A percentile compares a stretch with the other conserved stretches of the same genome.
phyloP scores from a whole-genome alignment of 129 eudicot species.

The Kitagawia praeruptora region DNA sequence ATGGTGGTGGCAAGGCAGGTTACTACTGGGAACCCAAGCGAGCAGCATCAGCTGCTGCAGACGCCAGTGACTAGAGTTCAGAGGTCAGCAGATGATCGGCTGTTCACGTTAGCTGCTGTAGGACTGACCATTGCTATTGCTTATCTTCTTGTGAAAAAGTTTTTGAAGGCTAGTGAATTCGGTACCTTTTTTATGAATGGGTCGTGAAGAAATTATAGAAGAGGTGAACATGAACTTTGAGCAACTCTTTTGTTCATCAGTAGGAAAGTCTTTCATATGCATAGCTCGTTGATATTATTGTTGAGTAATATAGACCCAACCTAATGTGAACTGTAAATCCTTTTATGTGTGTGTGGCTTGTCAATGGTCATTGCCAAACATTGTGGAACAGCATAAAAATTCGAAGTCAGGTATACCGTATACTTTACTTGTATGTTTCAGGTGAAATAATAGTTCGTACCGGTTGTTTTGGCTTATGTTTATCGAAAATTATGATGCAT shows the following conservation, averaged over 20 bases:
- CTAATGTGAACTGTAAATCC: neutral
- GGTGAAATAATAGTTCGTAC: neutral
- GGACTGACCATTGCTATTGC: conserved; percentile 80
- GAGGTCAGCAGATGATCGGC: conserved; percentile 68
- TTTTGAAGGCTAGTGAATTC: conserved; percentile 67
- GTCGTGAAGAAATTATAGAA: conserved; percentile 30
- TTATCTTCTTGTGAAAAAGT: conserved; percentile 73
- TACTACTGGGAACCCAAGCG: conserved; percentile 27
- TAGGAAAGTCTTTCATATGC: neutral
- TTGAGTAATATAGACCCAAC: neutral
- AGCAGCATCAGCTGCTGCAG: conserved; percentile 25
- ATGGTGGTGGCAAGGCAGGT: conserved; percentile 25
- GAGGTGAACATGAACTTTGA: neutral
- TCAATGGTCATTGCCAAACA: neutral
- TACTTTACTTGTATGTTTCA: neutral
- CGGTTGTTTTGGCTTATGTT: neutral
- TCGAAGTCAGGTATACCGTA: neutral
- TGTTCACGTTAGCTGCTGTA: conserved; percentile 84
- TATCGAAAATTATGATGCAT: neutral
- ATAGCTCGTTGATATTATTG: neutral
- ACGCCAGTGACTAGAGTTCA: conserved; percentile 35
- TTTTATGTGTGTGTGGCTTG: neutral
- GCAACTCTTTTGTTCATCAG: neutral
- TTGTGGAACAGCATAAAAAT: neutral
- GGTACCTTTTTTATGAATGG: conserved; percentile 69